Evolutionary conservation across 192 early-diverging fungal species (phyloP), one percentile per base, ranked within the genome.

Genomic region (Cladochytrium replicatum): DNA sequence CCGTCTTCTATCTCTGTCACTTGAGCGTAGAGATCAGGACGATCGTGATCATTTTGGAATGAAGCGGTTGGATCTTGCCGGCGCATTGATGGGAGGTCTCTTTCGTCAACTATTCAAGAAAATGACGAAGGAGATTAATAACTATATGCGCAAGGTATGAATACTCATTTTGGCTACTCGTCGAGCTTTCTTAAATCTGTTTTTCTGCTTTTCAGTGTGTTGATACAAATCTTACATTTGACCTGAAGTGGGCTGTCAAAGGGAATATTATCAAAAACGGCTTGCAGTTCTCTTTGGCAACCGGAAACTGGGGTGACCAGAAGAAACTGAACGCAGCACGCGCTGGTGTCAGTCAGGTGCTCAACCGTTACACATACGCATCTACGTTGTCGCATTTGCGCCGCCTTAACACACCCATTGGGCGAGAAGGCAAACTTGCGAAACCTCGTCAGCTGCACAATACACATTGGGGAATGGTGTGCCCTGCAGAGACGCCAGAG

Each of bases 11-110:
- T 62, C 97, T 55, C 85, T 86, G 39, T 87, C 88, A 11, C 67
- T 96, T 30, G 82, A 89, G 44, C 82, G 92, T 19, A 78, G 91
- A 38, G 89, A 93, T 49, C 69, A 81, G 2, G 96, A 99, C 64
- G 96, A 97, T 68, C 89, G 96, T 71, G 96, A 99, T 70, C 96
- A 99, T 64, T 99, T 96, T 56, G 93, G 93, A 32, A 96, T 95
- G 63, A 99, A 99, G 78, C 83, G 96, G 37, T 83, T 99, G 75
- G 96, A 99, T 78, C 61, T 99, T 7, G 91, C 89, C 32, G 96
- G 96, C 13, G 88, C 91, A 25, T 74, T 99, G 54, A 67, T 99
- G 63, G 87, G 81, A 22, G 74, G 78, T 41, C 67, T 99, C 50
- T 99, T 99, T 80, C 75, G 89, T 41, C 85, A 83, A 64, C 66